Evolutionary conservation across 345 rosid species (phyloP).

Genomic region (Excoecaria cochinchinensis): DNA sequence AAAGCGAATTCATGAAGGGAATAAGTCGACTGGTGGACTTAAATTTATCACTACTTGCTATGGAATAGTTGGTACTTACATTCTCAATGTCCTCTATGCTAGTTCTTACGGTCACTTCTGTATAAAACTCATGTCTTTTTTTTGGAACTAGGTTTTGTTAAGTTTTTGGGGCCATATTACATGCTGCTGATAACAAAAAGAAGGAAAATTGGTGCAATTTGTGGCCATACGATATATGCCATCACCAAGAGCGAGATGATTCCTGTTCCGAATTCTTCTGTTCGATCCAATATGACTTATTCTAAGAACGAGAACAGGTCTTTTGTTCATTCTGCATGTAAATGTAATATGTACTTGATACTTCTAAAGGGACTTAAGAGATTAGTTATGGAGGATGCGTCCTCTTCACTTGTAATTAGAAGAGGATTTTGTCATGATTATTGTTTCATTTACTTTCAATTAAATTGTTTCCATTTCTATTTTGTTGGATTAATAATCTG

Average conservation of each 20-base stretch:
- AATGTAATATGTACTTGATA: constrained; percentile 66
- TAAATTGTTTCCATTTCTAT: neutral
- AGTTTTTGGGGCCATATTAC: constrained; percentile 92
- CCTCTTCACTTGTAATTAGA: constrained; percentile 51
- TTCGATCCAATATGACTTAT: constrained; percentile 73
- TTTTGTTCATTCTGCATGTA: constrained; percentile 87
- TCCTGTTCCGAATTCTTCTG: constrained; percentile 61
- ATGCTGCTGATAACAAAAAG: constrained; percentile 88
- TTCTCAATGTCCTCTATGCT: neutral
- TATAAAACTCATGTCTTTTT: constrained; percentile 11
- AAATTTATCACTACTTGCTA: constrained; percentile 74
- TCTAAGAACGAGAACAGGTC: constrained; percentile 98
- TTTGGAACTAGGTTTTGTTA: constrained; percentile 65
- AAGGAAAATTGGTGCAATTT: constrained; percentile 78
- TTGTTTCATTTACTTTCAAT: constrained; percentile 31
- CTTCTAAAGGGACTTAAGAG: constrained; percentile 40
- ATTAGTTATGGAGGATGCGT: constrained; percentile 26
- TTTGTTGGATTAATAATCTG: constrained; percentile 33
- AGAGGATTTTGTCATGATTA: constrained; percentile 26
- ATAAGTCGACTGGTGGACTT: constrained; percentile 78
- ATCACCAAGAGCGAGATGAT: constrained; percentile 70
- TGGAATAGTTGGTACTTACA: constrained; percentile 74
- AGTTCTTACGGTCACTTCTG: neutral
- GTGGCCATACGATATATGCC: constrained; percentile 75
- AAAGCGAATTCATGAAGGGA: constrained; percentile 77